Base-by-base conservation (phyloP, 2,329 filamentous ascomycete species). In the Diplodia intermedia region DNA sequence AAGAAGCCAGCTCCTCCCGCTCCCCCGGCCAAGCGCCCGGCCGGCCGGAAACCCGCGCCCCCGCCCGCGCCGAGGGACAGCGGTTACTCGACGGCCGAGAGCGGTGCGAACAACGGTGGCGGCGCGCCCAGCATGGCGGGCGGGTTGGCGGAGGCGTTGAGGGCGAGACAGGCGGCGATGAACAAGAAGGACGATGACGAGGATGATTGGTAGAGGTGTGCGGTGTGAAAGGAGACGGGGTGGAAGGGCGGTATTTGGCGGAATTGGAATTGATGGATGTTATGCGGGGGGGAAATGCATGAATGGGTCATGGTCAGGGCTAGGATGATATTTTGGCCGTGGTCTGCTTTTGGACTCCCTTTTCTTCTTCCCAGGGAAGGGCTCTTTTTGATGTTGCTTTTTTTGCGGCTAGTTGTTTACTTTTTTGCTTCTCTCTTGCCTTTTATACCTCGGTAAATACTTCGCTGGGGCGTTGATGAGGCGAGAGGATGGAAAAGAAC, bases 21-120 rank as follows among this genome's bases (percentile, higher is more conserved):
- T 29, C 92, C 91, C 26, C 94, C 92, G 2, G 88, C 88, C 14
- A 97, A 96, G 81, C 86, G 94, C 26, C 94, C 94, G 1, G 89
- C 85, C 49, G 77, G 26, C 84, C 40, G 86, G 29, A 97, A 95
- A 79, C 89, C 92, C 0, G 83, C 87, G 57, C 88, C 82, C n/a
- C 85, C 88, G 18, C 83, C 88, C 56, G 88, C 82, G 1, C 88
- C 91, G 40, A 87, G 94, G 63, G 94, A 97, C 71, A 82, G 80
- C 66, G 83, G 81, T 18, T 84, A 84, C 69, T 79, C 78, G 49
- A 78, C 78, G 3, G 79, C 77, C 40, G 54, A 66, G 26, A 52
- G 65, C 50, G 57, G 33, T 1, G 47, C 31, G 26, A 75, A 72
- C 26, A 73, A 75, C 23, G 79, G 79, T 67, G 29, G 31, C 67